A percentile compares a stretch with the other conserved stretches of the same genome.
Evolutionary conservation across 2,329 filamentous ascomycete genomes (phyloP).

Genomic region (Monilinia laxa): DNA sequence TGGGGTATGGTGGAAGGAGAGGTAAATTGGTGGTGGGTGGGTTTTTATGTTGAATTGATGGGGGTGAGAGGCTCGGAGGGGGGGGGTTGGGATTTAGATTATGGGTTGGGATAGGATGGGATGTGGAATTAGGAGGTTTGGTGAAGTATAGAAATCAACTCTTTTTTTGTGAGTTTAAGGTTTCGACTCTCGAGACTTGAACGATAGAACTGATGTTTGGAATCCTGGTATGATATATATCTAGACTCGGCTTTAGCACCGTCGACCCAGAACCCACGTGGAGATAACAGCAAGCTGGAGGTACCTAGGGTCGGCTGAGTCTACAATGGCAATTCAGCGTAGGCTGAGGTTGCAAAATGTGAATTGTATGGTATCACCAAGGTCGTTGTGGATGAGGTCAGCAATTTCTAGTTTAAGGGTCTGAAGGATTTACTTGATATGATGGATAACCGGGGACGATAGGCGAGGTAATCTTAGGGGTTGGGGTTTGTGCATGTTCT

Average conservation of each 20-base stretch:
- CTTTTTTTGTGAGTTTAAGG: no score
- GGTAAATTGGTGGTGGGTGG: no score
- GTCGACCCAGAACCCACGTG: neutral
- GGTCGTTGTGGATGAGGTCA: neutral
- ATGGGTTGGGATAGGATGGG: no score
- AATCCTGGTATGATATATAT: no score
- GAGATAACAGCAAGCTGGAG: neutral
- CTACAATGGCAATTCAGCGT: no score
- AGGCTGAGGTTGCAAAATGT: neutral
- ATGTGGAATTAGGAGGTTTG: no score
- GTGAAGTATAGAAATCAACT: no score
- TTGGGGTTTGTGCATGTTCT: neutral
- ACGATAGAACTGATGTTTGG: no score
- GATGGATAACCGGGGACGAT: neutral
- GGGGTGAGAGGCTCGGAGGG: neutral
- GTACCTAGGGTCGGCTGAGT: neutral
- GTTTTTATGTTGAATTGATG: no score
- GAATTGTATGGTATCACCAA: no score
- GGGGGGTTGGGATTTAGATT: neutral
- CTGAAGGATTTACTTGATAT: slow-evolving; percentile 7
- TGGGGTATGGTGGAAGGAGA: neutral
- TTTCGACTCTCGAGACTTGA: no score
- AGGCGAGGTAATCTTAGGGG: neutral
- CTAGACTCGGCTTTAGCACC: no score
- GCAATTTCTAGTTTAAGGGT: neutral